Evolutionary conservation across 108 stramenopile genomes (phyloP), one percentile per base, ranked within the genome.

Genomic region (Bacterosira constricta): DNA sequence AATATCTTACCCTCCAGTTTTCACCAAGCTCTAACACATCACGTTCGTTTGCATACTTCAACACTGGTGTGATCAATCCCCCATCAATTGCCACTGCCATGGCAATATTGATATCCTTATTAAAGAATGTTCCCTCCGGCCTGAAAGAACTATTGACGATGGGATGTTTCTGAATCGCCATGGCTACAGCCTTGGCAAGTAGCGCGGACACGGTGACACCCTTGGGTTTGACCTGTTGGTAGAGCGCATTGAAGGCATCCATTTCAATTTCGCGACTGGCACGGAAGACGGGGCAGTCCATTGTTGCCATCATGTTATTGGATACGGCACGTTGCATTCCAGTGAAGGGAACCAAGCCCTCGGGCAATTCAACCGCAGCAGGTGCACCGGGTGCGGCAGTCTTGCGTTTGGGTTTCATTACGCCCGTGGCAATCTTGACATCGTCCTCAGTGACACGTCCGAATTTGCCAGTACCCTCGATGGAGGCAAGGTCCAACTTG

Each of bases 1-100:
- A 25, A 35, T n/a, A n/a, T n/a, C 77, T 75, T 56, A 80, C 89
- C 81, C 89, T 96, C 98, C 98, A 99, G 84, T 92, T 89, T 69
- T 84, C 89, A 3, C 90, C 94, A 37, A 99, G 80, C 20, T 96
- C 96, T 50, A 90, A 63, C 44, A 97, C 83, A 70, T 85, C 86
- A 71, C 95, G 82, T 65, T 95, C 87, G 80, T 99, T 96, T 20
- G 96, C 96, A 54, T 97, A 92, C 69, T 80, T 90, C 39, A 99
- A 84, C 29, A 89, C 91, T 7, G 98, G 98, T 7, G 98, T 99
- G 59, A 99, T 99, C 37, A 99, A 88, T 2, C 98, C 98, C n/a
- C 98, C 98, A 20, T 97, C 97, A 63, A 99, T 94, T 20, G 98
- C 94, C 15, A 99, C 98, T 27, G 98, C 98, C 96, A 96, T 97